These are phyloP conservation scores for Fibroporia radiculosa DNA, from an alignment of 768 basidiomycete genomes.

Conservation along the genomic window DNA sequence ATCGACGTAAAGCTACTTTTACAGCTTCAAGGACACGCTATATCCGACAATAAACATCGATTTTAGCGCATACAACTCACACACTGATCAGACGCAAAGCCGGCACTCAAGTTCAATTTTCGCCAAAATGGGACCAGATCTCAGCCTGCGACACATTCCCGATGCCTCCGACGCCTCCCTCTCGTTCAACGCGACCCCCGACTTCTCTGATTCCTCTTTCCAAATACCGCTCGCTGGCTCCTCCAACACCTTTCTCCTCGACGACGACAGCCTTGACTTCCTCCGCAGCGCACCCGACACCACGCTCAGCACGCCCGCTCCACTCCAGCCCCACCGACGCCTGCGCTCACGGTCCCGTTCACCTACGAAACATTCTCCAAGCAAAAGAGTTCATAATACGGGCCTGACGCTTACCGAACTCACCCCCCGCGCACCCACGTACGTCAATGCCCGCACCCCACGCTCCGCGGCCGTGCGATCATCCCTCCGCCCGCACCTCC, in stretches of 20 bases:
- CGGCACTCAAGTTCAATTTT: too few species aligned
- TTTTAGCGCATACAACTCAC: too few species aligned
- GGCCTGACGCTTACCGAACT: too few species aligned
- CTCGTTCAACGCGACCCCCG: conserved; percentile 31
- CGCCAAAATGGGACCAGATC: conserved; percentile 22
- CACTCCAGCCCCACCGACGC: conserved; percentile 20
- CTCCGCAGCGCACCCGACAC: conserved; percentile 35
- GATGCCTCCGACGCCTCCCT: conserved; percentile 43
- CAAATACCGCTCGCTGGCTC: conserved; percentile 37
- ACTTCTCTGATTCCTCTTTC: conserved; percentile 42
- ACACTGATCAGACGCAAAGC: too few species aligned
- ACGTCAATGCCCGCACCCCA: conserved; percentile 17
- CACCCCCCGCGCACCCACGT: conserved; percentile 15
- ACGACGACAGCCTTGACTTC: conserved; percentile 37
- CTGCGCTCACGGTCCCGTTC: too few species aligned
- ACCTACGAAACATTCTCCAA: too few species aligned
- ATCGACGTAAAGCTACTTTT: too few species aligned
- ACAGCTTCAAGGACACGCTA: too few species aligned
- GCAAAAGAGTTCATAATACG: too few species aligned
- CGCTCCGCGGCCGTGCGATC: conserved; percentile 10
- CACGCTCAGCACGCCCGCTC: conserved; percentile 24
- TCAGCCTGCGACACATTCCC: conserved; percentile 48
- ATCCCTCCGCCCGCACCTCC: conserved; percentile 11
- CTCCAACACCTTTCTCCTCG: conserved; percentile 28
- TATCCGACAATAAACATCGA: too few species aligned